Conservation (phyloP, 371 early-diverging fungal species). For the Actinomucor elegans region DNA sequence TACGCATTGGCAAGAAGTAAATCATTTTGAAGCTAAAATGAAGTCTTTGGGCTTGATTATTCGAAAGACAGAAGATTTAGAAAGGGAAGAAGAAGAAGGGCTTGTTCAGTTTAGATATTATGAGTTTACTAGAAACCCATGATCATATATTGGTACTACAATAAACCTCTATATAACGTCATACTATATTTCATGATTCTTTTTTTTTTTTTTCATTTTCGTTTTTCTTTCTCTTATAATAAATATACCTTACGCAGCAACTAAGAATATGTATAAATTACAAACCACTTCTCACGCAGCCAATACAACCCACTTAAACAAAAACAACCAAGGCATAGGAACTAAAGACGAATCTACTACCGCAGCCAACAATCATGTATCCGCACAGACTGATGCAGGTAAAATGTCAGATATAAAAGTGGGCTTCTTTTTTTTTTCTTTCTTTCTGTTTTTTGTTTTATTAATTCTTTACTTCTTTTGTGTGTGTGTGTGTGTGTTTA, state of each 20-base stretch:
- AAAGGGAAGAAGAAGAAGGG: slow-evolving; percentile 45
- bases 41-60: slow-evolving; percentile 19
- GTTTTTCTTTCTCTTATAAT: background rate
- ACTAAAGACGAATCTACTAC: too few relatives aligned
- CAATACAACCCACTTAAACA: too few relatives aligned
- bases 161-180: slow-evolving; percentile 9
- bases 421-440: background rate
- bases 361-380: too few relatives aligned
- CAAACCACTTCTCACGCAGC: too few relatives aligned
- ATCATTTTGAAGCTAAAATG: slow-evolving; percentile 40
- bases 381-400: slow-evolving; percentile 23
- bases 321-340: too few relatives aligned
- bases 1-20: slow-evolving; percentile 41
- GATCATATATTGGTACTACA: slow-evolving; percentile 8
- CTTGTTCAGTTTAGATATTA: slow-evolving; percentile 41
- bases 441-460: background rate
- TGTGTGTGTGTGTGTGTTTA: too few relatives aligned
- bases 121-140: slow-evolving; percentile 13
- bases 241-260: background rate
- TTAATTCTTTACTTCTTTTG: background rate
- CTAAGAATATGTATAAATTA: too few relatives aligned
- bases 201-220: background rate
- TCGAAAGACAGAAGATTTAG: slow-evolving; percentile 16
- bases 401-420: background rate
- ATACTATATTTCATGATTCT: slow-evolving; percentile 1